A percentile compares a stretch with the other conserved stretches of the same genome.
phyloP scores from a whole-genome alignment of 192 early-diverging fungal species.

The Backusella mclennaniae region DNA sequence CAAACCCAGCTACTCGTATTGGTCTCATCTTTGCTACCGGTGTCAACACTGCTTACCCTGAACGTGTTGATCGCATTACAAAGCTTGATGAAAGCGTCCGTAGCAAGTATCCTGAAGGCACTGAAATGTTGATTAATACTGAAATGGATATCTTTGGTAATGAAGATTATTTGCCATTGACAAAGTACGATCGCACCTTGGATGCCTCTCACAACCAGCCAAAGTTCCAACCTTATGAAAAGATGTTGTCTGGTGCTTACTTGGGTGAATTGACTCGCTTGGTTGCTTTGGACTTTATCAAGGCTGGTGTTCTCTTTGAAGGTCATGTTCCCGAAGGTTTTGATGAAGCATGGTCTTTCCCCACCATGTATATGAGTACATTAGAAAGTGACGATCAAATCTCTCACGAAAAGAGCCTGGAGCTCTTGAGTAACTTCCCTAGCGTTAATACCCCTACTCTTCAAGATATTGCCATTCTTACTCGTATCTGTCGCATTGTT shows the following conservation, averaged over 20 bases:
- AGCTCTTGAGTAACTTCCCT: slow-evolving; percentile 53
- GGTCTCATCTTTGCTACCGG: slow-evolving; percentile 94
- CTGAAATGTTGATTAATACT: slow-evolving; percentile 93
- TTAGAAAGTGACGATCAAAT: slow-evolving; percentile 30
- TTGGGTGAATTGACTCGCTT: slow-evolving; percentile 89
- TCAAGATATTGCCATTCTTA: slow-evolving; percentile 71
- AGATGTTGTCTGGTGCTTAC: slow-evolving; percentile 95
- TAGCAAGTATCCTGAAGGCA: slow-evolving; percentile 41
- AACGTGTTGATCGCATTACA: slow-evolving; percentile 69
- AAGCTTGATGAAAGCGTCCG: slow-evolving; percentile 63
- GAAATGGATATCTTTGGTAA: slow-evolving; percentile 90
- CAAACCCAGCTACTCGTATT: slow-evolving; percentile 73
- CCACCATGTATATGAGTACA: slow-evolving; percentile 45
- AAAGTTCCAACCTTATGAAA: slow-evolving; percentile 90
- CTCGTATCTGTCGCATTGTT: slow-evolving; percentile 70
- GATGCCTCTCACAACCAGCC: slow-evolving; percentile 79
- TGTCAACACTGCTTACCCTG: slow-evolving; percentile 95
- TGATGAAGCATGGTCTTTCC: slow-evolving; percentile 58
- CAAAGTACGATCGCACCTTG: slow-evolving; percentile 82
- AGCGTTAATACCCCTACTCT: slow-evolving; percentile 55
- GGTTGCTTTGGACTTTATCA: slow-evolving; percentile 77
- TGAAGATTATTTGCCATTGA: slow-evolving; percentile 74
- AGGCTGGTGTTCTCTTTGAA: slow-evolving; percentile 73
- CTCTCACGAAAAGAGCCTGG: slow-evolving; percentile 63
- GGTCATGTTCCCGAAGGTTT: slow-evolving; percentile 58